These are phyloP conservation scores for Hibiscus tridactylites DNA, from an alignment of 345 rosid genomes.

Conservation along the genomic window DNA sequence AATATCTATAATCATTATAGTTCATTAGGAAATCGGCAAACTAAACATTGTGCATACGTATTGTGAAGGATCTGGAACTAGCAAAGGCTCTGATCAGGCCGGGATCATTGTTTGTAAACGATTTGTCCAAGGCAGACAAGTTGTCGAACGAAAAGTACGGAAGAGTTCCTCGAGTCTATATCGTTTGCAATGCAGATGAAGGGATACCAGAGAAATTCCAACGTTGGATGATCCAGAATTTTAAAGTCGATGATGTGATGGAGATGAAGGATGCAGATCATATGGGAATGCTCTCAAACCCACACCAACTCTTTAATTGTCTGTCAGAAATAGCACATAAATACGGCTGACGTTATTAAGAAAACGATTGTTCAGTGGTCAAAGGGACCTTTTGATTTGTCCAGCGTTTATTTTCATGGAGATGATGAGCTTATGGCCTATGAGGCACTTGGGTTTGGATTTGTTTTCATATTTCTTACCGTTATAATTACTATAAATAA, in stretches of 20 bases:
- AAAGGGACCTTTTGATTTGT: too few species aligned
- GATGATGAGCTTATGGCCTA: too few species aligned
- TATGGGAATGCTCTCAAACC: conserved; percentile 37
- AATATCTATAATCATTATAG: too few species aligned
- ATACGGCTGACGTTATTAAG: conserved; percentile 5
- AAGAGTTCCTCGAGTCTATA: conserved; percentile 10
- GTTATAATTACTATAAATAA: too few species aligned
- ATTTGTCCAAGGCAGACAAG: conserved; percentile 19
- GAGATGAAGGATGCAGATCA: conserved; percentile 27
- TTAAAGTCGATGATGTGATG: conserved; percentile 18
- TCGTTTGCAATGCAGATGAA: conserved; percentile 21
- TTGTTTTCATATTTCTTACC: too few species aligned
- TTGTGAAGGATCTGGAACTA: conserved; percentile 29
- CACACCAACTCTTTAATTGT: conserved; percentile 23
- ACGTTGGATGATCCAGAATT: conserved; percentile 27
- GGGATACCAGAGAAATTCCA: conserved; percentile 19
- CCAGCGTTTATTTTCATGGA: too few species aligned
- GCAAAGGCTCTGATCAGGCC: conserved; percentile 26
- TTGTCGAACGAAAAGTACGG: conserved; percentile 19
- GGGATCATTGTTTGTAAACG: conserved; percentile 16
- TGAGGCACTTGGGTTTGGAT: too few species aligned
- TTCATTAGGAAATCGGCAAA: too few species aligned
- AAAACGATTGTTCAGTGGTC: too few species aligned
- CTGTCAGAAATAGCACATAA: conserved; percentile 18
- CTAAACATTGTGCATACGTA: too few species aligned